Conservation (phyloP, 768 basidiomycete genomes). For the Lactifluus pinguis region DNA sequence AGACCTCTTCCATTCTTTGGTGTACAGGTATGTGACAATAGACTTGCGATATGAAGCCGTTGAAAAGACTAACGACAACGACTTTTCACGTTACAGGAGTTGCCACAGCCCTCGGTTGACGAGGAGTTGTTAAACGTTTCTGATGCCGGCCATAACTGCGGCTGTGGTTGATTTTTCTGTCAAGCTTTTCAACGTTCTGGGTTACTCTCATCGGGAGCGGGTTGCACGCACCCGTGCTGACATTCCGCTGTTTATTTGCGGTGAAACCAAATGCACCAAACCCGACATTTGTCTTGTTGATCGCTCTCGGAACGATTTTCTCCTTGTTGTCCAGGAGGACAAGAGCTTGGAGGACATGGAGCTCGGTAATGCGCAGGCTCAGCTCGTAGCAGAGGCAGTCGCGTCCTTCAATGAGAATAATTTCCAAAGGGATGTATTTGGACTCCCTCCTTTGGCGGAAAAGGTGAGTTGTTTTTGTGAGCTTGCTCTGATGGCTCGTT, state of each 20-base stretch:
- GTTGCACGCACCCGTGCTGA: neutral
- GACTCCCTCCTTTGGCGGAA: neutral
- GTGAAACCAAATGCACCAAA: neutral
- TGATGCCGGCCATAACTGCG: neutral
- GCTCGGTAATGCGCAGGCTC: neutral
- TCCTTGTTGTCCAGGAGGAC: constrained; percentile 10
- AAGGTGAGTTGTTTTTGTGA: neutral
- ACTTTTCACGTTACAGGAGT: neutral
- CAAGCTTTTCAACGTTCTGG: too few relatives aligned
- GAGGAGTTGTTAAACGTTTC: neutral
- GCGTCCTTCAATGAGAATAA: neutral
- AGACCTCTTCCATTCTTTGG: neutral
- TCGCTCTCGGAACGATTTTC: neutral
- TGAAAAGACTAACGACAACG: neutral
- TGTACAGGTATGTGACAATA: neutral
- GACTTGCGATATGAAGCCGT: neutral
- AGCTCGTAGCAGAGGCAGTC: neutral
- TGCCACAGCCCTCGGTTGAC: neutral
- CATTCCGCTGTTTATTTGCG: too few relatives aligned
- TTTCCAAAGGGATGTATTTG: neutral
- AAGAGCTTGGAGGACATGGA: neutral
- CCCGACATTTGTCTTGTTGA: neutral
- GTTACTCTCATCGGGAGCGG: neutral
- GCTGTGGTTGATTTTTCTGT: neutral
- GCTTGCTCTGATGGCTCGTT: neutral